Base-by-base conservation (phyloP, 768 basidiomycete species). In the Russula sp. region DNA sequence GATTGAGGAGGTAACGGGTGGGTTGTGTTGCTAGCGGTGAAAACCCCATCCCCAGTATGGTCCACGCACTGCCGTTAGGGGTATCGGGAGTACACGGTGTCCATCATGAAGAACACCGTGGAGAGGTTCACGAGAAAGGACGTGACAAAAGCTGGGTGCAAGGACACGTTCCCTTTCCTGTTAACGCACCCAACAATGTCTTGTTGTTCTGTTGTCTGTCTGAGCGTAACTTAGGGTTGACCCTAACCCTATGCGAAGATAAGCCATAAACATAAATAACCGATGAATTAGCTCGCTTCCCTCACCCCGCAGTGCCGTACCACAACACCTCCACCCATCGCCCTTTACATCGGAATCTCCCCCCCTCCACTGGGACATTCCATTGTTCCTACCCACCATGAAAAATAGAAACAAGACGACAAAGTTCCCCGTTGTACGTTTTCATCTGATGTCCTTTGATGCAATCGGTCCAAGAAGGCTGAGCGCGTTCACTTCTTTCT, bases 401-500 rank as follows among this genome's bases (percentile, higher is more conserved):
- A 92, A 91, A 77, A 90, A 90, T 70, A 91, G 90, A 75, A 92
- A 92, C 74, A 93, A 92, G 73, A 84, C 88, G 60, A 93, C 92
- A 10, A 90, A 92, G 68, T 95, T 95, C 69, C 92, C 93, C 8
- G 90, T 93, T 61, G 92, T 93, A 73, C 73, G 90, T 74, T 55
- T 57, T 61, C 49, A 35, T 50, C 16, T 35, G 29, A 49, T 53
- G 8, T 16, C 25, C 2, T 7, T n/a, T 35, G n/a, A 48, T 55
- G 36, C 41, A 32, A 38, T 35, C 8, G 42, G 25, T 52, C 42
- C 42, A 48, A n/a, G n/a, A n/a, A n/a, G 25, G 29, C 56, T 56
- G 16, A 51, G 22, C 51, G 35, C 50, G 29, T 47, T 47, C 14
- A 29, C n/a, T 18, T 16, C n/a, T 4, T 60, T 35, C 18, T 34